Conservation (phyloP, 2,329 filamentous ascomycete genomes). For the Neofusicoccum parvum region DNA sequence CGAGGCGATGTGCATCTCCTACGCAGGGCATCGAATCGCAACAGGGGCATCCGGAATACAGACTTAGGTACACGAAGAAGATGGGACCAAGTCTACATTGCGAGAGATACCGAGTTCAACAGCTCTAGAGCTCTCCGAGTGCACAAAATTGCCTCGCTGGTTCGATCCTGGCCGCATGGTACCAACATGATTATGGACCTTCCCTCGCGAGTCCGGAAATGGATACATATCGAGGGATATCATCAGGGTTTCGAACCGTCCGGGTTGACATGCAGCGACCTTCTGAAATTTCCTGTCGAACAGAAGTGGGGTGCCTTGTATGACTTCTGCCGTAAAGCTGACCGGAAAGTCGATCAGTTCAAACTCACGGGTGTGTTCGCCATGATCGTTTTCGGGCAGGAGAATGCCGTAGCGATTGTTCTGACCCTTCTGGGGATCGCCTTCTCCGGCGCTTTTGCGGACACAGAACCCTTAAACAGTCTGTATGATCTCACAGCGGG, state of each 20-base stretch:
- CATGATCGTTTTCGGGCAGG: neutral
- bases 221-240: neutral
- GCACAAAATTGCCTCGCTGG: constrained; percentile 25
- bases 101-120: constrained; percentile 24
- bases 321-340: neutral
- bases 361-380: constrained; percentile 1
- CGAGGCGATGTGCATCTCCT: constrained; percentile 27
- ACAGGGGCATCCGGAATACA: constrained; percentile 31
- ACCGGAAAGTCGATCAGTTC: neutral
- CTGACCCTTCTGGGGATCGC: neutral
- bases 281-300: neutral
- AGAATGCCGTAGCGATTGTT: neutral
- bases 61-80: constrained; percentile 36
- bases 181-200: neutral
- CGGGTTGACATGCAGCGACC: neutral
- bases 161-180: neutral
- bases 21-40: constrained; percentile 33
- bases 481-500: neutral
- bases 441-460: neutral
- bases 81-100: constrained; percentile 25
- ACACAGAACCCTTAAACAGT: neutral
- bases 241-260: neutral
- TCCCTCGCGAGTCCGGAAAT: neutral
- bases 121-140: constrained; percentile 24
- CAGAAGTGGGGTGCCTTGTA: neutral